These are phyloP conservation scores for Volvox carteri DNA, from an alignment of 163 green algal species.

Conservation along the genomic window DNA sequence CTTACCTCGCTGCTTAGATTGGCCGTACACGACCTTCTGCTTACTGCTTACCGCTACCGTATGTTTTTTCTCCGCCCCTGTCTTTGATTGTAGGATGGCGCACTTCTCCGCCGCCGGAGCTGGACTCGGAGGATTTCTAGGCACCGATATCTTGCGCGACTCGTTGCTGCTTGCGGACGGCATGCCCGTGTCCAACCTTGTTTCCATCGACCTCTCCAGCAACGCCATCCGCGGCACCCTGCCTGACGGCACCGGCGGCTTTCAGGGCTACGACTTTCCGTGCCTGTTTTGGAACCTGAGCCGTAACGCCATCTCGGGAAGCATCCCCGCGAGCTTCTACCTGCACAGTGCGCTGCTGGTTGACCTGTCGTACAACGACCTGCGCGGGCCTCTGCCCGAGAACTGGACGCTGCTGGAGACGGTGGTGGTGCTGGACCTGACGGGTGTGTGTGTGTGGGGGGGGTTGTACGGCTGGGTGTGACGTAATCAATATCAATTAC, in stretches of 20 bases:
- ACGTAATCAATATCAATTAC: no score
- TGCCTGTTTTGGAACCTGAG: conserved; percentile 56
- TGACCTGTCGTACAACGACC: conserved; percentile 33
- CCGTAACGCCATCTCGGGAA: conserved; percentile 20
- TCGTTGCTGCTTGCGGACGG: conserved; percentile 20
- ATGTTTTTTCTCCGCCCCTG: no score
- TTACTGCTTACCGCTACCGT: no score
- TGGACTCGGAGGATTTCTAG: not conserved
- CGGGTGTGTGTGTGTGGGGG: conserved; percentile 5
- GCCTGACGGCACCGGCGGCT: conserved; percentile 4
- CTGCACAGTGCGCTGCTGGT: conserved; percentile 43
- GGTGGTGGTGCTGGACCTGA: conserved; percentile 35
- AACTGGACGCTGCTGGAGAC: conserved; percentile 53
- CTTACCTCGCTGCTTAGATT: no score
- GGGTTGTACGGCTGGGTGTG: not conserved
- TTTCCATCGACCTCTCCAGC: conserved; percentile 40
- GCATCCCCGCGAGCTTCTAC: conserved; percentile 14
- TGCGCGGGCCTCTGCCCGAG: conserved; percentile 36
- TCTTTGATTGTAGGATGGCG: conserved; percentile 35
- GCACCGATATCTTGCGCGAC: conserved; percentile 33
- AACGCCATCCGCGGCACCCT: conserved; percentile 34
- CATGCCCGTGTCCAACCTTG: conserved; percentile 48
- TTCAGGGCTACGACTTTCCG: conserved; percentile 24
- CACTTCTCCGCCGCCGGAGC: conserved; percentile 3
- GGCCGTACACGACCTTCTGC: no score